Evolutionary conservation across 2,329 filamentous ascomycete species (phyloP), one percentile per base, ranked within the genome.

Genomic region (Nigrospora oryzae): DNA sequence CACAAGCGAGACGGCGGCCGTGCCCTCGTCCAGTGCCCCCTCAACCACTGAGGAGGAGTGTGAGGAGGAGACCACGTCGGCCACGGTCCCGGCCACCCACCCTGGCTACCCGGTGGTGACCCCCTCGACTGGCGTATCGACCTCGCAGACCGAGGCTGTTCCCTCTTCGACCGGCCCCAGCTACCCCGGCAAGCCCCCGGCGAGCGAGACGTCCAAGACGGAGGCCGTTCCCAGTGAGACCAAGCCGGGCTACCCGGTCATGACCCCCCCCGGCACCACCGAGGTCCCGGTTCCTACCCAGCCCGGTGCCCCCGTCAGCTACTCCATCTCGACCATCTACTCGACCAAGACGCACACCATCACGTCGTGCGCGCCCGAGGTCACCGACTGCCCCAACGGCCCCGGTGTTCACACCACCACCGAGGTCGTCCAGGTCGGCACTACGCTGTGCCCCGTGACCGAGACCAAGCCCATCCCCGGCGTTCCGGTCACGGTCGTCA

Each of bases 261-360:
- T 49, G 17, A 48, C 58, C 3, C 52, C 49, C 17, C 53, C 58
- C 10, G 58, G 54, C 14, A 50, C 56, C 16, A 48, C 47, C 17
- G 23, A 7, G 23, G 23, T 28, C 5, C 23, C 23, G 5, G 23
- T 28, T 10, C 23, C 23, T 7, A 28, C 23, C 5, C 23, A 28
- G 23, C 23, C 23, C 23, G 23, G 23, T 28, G 23, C 23, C 16
- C 35, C 48, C 13, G n/a, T 13, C 32, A 42, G 42, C 3, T 50
- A 46, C 44, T 47, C 48, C 19, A 48, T 50, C 15, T 57, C 53
- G 36, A 59, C 56, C 5, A 43, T 58, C 16, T 57, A 54, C 38
- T 57, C 57, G n/a, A 58, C 56, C 13, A 56, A 53, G n/a, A 51
- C 57, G 11, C 56, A 55, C 38, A 58, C 54, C 2, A 48, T 58